phyloP scores from a whole-genome alignment of 495 filamentous ascomycete species.

The Penicillium desertorum region DNA sequence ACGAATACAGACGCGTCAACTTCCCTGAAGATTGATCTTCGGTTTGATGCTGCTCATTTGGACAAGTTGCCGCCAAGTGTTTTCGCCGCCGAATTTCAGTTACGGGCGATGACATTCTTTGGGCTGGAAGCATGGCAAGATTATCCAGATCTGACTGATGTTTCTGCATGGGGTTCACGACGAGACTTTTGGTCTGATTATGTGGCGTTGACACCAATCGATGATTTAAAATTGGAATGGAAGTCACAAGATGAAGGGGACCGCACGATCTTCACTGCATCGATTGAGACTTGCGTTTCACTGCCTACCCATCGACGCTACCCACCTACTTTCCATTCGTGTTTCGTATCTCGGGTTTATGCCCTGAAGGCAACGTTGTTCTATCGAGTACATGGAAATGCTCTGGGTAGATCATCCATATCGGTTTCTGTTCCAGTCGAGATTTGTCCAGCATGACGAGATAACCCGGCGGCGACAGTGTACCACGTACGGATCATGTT shows the following conservation, averaged over 20 bases:
- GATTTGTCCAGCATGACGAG: conserved; percentile 1
- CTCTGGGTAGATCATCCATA: neutral
- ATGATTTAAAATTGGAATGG: neutral
- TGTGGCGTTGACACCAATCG: neutral
- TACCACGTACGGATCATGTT: neutral
- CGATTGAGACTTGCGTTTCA: neutral
- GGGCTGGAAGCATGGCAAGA: conserved; percentile 10
- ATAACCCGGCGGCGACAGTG: neutral
- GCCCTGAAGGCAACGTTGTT: neutral
- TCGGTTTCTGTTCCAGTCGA: conserved; percentile 8
- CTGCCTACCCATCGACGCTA: conserved; percentile 3
- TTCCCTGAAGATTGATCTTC: neutral
- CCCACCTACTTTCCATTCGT: conserved; percentile 17
- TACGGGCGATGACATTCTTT: conserved; percentile 15
- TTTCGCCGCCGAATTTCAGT: conserved; percentile 3
- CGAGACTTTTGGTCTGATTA: conserved; percentile 11
- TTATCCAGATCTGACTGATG: conserved; percentile 5
- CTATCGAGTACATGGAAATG: conserved; percentile 2
- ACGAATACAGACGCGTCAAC: neutral
- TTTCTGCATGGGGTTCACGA: conserved; percentile 3
- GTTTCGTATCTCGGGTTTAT: conserved; percentile 17
- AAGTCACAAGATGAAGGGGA: neutral
- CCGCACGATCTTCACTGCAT: conserved; percentile 6
- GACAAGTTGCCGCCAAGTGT: neutral
- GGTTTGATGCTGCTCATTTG: neutral